Percentiles rank a stretch among this genome's conserved stretches.
These are phyloP conservation scores for Ramaria rubella DNA, from an alignment of 768 basidiomycete genomes.

Conservation along the genomic window DNA sequence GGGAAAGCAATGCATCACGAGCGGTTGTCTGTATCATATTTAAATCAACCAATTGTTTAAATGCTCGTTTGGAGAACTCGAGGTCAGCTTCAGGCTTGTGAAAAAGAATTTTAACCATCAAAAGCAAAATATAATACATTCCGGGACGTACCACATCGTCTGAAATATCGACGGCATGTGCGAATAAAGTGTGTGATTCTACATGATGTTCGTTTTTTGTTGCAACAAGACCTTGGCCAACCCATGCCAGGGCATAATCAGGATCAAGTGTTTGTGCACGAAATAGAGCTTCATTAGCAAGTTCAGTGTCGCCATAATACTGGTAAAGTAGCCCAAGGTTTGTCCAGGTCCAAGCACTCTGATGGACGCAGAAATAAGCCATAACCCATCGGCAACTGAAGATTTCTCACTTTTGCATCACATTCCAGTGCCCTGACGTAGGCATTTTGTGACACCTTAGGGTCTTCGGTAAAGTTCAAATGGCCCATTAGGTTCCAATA, in stretches of 20 bases:
- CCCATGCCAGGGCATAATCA: constrained; percentile 83
- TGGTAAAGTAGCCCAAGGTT: constrained; percentile 86
- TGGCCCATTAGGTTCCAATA: constrained; percentile 85
- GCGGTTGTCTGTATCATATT: constrained; percentile 16
- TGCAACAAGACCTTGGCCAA: constrained; percentile 79
- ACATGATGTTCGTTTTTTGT: constrained; percentile 46
- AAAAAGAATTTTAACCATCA: constrained; percentile 1
- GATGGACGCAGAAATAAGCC: constrained; percentile 6
- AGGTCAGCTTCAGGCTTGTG: constrained; percentile 74
- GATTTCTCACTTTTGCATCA: constrained; percentile 60
- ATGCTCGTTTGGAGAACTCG: constrained; percentile 59
- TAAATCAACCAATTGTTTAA: constrained; percentile 33
- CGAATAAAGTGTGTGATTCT: constrained; percentile 64
- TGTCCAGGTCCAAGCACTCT: constrained; percentile 78
- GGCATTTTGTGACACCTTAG: constrained; percentile 81
- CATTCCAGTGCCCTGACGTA: constrained; percentile 85
- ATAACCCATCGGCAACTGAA: background rate
- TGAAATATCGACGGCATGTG: constrained; percentile 61
- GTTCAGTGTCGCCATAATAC: constrained; percentile 65
- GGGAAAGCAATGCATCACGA: constrained; percentile 53
- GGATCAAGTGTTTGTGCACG: constrained; percentile 90
- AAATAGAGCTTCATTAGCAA: constrained; percentile 81
- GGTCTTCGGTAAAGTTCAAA: constrained; percentile 56
- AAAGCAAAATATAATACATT: background rate
- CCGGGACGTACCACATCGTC: constrained; percentile 46